Evolutionary conservation across 495 filamentous ascomycete genomes (phyloP).

Genomic region (Xanthoparmelia taractica): DNA sequence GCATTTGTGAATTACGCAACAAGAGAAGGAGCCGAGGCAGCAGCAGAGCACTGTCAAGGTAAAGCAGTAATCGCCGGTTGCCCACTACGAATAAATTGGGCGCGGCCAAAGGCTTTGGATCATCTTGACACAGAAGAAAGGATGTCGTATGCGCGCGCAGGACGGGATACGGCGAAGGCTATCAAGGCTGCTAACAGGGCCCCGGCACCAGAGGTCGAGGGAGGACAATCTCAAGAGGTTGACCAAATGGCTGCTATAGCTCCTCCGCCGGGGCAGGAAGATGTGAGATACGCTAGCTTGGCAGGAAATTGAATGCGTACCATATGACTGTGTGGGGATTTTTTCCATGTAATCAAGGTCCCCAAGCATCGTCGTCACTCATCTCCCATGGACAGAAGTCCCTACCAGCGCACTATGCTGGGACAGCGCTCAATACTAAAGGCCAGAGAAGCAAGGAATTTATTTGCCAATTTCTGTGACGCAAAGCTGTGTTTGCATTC

Average conservation of each 20-base stretch:
- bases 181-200: slow-evolving; percentile 30
- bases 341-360: not conserved
- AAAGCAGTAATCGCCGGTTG: slow-evolving; percentile 77
- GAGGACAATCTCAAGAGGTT: slow-evolving; percentile 26
- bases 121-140: slow-evolving; percentile 80
- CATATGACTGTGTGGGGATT: not conserved
- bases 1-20: slow-evolving; percentile 91
- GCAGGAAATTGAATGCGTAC: slow-evolving; percentile 57
- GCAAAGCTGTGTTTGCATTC: not conserved
- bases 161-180: slow-evolving; percentile 52
- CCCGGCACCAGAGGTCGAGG: slow-evolving; percentile 30
- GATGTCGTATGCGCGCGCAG: slow-evolving; percentile 63
- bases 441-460: not conserved
- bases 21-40: slow-evolving; percentile 73
- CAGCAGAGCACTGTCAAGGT: slow-evolving; percentile 77
- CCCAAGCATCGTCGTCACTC: not conserved
- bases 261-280: slow-evolving; percentile 73
- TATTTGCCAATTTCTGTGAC: too few species aligned
- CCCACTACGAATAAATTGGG: slow-evolving; percentile 84
- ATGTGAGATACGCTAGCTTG: slow-evolving; percentile 78
- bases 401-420: not conserved
- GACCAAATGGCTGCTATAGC: slow-evolving; percentile 54
- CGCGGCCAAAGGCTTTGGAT: slow-evolving; percentile 80
- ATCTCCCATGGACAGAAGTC: not conserved
- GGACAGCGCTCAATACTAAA: not conserved